A percentile compares a stretch with the other conserved stretches of the same genome.
These are phyloP conservation scores for Funneliformis geosporum DNA, from an alignment of 192 early-diverging fungal species.

Conservation along the genomic window DNA sequence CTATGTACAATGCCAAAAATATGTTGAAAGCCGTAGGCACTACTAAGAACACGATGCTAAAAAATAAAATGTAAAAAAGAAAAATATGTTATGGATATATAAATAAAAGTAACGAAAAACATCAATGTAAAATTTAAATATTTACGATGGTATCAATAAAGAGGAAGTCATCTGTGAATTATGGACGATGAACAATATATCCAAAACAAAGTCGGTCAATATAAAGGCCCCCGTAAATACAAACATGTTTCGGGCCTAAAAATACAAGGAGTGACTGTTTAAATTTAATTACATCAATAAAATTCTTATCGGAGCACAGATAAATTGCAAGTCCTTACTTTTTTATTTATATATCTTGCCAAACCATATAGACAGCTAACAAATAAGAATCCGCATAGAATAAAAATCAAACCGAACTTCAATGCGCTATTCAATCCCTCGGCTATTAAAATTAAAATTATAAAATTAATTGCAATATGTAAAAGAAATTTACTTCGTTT, in stretches of 20 bases:
- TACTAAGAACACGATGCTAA: not conserved
- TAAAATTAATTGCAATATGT: not conserved
- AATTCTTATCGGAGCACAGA: too few relatives aligned
- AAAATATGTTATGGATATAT: too few relatives aligned
- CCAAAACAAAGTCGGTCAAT: not conserved
- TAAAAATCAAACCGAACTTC: not conserved
- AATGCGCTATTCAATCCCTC: not conserved
- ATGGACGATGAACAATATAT: not conserved
- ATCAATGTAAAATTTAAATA: not conserved
- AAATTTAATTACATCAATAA: too few relatives aligned
- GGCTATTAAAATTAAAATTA: not conserved
- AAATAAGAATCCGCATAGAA: not conserved
- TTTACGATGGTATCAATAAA: not conserved
- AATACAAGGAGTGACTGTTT: not conserved
- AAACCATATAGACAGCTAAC: not conserved
- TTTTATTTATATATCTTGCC: not conserved
- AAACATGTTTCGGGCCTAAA: not conserved
- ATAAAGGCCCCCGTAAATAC: not conserved
- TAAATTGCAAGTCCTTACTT: not conserved
- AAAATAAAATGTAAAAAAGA: not conserved
- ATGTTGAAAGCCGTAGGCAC: not conserved
- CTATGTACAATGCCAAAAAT: not conserved
- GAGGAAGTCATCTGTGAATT: not conserved
- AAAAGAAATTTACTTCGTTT: not conserved
- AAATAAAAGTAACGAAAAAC: too few relatives aligned